Conservation (phyloP, 352 stramenopile genomes). For the Phytopythium montanum region DNA sequence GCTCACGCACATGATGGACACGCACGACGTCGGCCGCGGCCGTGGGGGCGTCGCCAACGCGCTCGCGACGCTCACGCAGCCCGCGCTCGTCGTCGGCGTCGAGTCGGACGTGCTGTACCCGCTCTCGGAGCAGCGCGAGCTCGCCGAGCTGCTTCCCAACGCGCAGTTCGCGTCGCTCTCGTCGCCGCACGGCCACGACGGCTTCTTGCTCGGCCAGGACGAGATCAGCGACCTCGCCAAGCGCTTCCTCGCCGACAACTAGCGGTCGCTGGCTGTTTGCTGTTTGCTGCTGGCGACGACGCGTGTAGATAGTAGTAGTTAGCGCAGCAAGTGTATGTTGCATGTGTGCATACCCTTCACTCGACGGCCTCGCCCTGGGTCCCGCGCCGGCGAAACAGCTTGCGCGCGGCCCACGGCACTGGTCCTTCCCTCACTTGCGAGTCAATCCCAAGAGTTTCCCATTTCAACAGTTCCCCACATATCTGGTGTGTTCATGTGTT, state of each 20-base stretch:
- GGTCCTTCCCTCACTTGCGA: too few relatives aligned
- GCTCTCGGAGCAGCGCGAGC: constrained; percentile 88
- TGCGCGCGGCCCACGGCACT: constrained; percentile 6
- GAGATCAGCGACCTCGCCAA: constrained; percentile 74
- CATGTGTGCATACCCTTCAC: constrained; percentile 8
- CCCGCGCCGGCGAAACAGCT: background rate
- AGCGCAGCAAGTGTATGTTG: background rate
- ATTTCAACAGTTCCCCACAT: constrained; percentile 1
- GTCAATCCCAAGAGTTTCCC: background rate
- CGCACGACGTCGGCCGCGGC: constrained; percentile 89
- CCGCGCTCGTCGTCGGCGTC: constrained; percentile 92
- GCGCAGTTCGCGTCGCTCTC: constrained; percentile 86
- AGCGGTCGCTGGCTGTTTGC: background rate
- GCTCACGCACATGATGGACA: constrained; percentile 96
- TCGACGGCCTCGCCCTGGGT: background rate
- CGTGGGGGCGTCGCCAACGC: constrained; percentile 76
- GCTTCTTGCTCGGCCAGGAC: constrained; percentile 96
- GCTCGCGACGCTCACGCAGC: constrained; percentile 53
- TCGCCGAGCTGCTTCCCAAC: constrained; percentile 82
- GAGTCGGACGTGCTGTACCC: constrained; percentile 96
- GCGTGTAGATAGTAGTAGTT: constrained; percentile 7
- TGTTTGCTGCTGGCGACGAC: too few relatives aligned
- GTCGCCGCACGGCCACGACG: constrained; percentile 93
- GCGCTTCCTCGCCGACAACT: constrained; percentile 48
- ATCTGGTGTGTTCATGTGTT: constrained; percentile 7